These are phyloP conservation scores for Pinus tabuliformis DNA, from an alignment of 75 land plant species.

Conservation along the genomic window DNA sequence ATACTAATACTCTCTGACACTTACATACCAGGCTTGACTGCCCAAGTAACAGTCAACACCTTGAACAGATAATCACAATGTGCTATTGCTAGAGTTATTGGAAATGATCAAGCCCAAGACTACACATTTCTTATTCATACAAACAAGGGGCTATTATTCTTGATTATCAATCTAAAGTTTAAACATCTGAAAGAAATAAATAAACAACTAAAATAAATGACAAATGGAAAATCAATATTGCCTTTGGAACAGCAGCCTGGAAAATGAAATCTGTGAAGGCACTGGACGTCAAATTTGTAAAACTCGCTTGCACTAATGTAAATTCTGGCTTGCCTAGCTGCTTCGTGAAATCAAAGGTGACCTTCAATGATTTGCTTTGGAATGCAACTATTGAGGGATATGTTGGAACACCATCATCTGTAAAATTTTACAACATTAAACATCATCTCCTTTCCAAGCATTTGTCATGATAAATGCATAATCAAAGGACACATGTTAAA, in stretches of 20 bases:
- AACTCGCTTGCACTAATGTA: conserved; percentile 66
- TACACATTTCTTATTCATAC: conserved; percentile 2
- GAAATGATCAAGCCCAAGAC: neutral
- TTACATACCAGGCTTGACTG: neutral
- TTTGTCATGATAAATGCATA: too few species aligned
- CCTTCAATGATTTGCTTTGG: conserved; percentile 74
- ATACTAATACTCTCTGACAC: neutral
- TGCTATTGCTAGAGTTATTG: neutral
- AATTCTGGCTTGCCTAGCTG: conserved; percentile 61
- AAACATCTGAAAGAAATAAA: neutral
- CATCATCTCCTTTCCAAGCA: too few species aligned
- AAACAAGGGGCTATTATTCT: neutral
- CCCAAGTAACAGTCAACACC: neutral
- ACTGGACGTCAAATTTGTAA: conserved; percentile 65
- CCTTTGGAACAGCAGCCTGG: conserved; percentile 99
- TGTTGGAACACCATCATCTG: conserved; percentile 39
- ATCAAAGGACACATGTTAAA: neutral
- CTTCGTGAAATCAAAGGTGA: conserved; percentile 79
- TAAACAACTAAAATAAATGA: neutral
- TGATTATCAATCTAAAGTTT: neutral
- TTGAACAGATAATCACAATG: neutral
- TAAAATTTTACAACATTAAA: neutral
- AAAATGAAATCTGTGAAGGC: conserved; percentile 78
- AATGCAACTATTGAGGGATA: conserved; percentile 76
- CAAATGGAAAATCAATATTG: conserved; percentile 11